Evolutionary conservation across 2,329 filamentous ascomycete genomes (phyloP), one percentile per base, ranked within the genome.

Genomic region (Coniella lustricola): DNA sequence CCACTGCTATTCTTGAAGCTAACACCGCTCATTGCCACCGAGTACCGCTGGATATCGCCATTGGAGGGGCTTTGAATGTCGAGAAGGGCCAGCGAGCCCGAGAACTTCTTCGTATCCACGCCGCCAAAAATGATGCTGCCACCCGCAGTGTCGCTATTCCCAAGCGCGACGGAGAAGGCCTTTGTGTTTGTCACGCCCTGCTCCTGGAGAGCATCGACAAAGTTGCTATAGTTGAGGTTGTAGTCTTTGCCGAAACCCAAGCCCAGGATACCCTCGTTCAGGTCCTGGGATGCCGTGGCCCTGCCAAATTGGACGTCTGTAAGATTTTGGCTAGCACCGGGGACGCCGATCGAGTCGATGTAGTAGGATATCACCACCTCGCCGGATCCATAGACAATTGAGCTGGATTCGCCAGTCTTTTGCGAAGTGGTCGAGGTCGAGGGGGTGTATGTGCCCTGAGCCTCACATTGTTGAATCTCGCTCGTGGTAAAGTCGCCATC

Each of bases 201-300:
- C 9, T 67, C 56, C 16, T 55, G 61, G 36, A 76, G 62, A 57
- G 71, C 63, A 58, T 76, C 72, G 51, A 76, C 55, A 29, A 76
- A 64, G 58, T 70, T 74, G 52, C 63, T 62, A 58, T 75, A 75
- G 9, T 56, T 55, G 12, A 66, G 65, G 47, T 68, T 70, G 42
- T 64, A 51, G 43, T 66, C 67, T 7, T 60, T 37, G 4, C 77
- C 68, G 60, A 85, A 85, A 29, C 86, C 85, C 37, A 90, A 81
- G 29, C 87, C 87, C 16, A 90, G 65, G 37, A 90, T 86, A 29
- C 71, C 70, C 12, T 70, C 63, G 43, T 69, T 69, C 46, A 73
- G 67, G 51, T 73, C 67, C 16, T 61, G 48, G 4, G 66, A 70
- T 12, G 58, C 57, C 22, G 70, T 72, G 7, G 79, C 81, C 29